A percentile compares a stretch with the other conserved stretches of the same genome.
Evolutionary conservation across 768 basidiomycete genomes (phyloP).

Genomic region (Termitomyces sp.): DNA sequence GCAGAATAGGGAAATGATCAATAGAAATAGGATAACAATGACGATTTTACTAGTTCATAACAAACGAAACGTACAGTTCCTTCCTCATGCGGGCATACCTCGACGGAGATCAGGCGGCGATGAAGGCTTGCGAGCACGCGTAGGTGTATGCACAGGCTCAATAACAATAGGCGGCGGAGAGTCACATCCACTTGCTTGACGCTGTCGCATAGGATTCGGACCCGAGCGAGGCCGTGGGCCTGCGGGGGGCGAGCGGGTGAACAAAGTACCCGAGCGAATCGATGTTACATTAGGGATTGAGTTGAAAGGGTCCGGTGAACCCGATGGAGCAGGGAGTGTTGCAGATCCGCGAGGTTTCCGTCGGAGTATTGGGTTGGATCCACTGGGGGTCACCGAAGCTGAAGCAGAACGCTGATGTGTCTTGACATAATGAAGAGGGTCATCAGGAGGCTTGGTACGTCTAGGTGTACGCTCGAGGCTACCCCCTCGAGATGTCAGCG

Average conservation of each 20-base stretch:
- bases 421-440: background rate
- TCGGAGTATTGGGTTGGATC: background rate
- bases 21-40: background rate
- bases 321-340: constrained; percentile 3
- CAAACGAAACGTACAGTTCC: background rate
- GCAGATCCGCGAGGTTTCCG: background rate
- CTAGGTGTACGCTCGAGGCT: background rate
- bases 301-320: constrained; percentile 4
- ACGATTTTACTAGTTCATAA: background rate
- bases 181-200: background rate
- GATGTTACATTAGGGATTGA: constrained; percentile 4
- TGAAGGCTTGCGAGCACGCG: background rate
- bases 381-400: background rate
- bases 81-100: background rate
- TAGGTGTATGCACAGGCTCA: constrained; percentile 4
- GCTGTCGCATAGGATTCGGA: background rate
- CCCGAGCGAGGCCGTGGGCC: constrained; percentile 16
- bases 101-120: background rate
- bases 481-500: background rate
- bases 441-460: background rate
- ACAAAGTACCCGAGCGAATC: constrained; percentile 4
- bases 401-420: background rate
- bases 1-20: background rate
- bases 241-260: constrained; percentile 11
- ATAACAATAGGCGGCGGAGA: constrained; percentile 8